Conservation (phyloP, 176 grass and related monocot genomes). For the Poa annua region DNA sequence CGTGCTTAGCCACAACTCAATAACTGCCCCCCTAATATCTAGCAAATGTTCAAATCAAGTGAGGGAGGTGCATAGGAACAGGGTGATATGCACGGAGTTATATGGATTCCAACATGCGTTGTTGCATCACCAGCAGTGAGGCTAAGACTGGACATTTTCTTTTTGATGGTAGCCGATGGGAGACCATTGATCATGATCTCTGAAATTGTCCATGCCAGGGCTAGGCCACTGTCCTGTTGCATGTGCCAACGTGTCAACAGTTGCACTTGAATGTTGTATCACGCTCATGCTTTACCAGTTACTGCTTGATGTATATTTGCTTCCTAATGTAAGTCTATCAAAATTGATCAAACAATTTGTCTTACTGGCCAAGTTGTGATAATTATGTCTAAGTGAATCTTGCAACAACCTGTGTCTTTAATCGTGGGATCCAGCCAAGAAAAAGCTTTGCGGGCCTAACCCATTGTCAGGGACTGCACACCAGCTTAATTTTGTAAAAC, state of each 20-base stretch:
- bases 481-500: conserved; percentile 22
- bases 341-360: background rate
- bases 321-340: conserved; percentile 1
- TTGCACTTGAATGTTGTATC: background rate
- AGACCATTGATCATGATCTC: background rate
- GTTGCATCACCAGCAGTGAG: background rate
- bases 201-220: background rate
- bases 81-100: background rate
- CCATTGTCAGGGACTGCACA: background rate
- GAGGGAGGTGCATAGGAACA: background rate
- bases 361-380: conserved; percentile 12
- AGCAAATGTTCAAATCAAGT: background rate
- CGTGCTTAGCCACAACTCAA: background rate
- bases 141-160: background rate
- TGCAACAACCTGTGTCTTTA: conserved; percentile 3
- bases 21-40: background rate
- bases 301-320: background rate
- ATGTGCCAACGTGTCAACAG: background rate
- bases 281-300: background rate
- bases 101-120: background rate
- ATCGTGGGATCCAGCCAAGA: background rate
- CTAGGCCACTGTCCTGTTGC: background rate
- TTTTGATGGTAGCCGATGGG: background rate
- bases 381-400: background rate
- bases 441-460: background rate